Conservation (phyloP, 768 basidiomycete genomes). For the Paxillus involutus region DNA sequence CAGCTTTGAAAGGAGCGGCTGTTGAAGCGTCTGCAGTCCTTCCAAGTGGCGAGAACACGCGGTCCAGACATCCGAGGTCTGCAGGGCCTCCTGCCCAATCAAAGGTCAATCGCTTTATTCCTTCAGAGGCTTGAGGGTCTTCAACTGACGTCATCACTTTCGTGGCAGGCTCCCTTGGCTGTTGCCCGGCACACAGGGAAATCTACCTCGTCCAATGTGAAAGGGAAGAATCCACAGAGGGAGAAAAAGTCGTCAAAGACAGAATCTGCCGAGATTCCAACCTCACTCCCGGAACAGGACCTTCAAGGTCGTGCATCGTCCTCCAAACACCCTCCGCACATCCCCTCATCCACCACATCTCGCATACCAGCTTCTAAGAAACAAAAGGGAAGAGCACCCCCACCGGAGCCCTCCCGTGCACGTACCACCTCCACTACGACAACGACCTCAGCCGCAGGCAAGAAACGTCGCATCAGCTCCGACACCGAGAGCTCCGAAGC, state of each 20-base stretch:
- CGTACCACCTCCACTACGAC: slow-evolving; percentile 2
- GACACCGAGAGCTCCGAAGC: slow-evolving; percentile 26
- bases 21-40: slow-evolving; percentile 7
- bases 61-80: slow-evolving; percentile 6
- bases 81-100: neutral
- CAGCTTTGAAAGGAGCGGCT: slow-evolving; percentile 17
- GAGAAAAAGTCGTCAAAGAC: slow-evolving; percentile 12
- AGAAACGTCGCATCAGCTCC: slow-evolving; percentile 23
- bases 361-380: slow-evolving; percentile 7
- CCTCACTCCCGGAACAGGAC: slow-evolving; percentile 61
- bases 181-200: slow-evolving; percentile 7
- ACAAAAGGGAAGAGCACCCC: neutral
- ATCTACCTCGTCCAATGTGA: slow-evolving; percentile 4
- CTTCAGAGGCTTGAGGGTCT: neutral
- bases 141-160: neutral
- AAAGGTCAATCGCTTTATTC: slow-evolving; percentile 15
- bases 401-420: slow-evolving; percentile 2
- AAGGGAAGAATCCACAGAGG: slow-evolving; percentile 10
- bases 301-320: slow-evolving; percentile 13
- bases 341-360: neutral
- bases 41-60: neutral
- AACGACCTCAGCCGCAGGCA: slow-evolving; percentile 5
- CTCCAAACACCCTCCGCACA: slow-evolving; percentile 7
- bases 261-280: slow-evolving; percentile 47
- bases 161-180: slow-evolving; percentile 1